phyloP scores from a whole-genome alignment of 2,329 filamentous ascomycete species.

The Fusarium xylarioides region DNA sequence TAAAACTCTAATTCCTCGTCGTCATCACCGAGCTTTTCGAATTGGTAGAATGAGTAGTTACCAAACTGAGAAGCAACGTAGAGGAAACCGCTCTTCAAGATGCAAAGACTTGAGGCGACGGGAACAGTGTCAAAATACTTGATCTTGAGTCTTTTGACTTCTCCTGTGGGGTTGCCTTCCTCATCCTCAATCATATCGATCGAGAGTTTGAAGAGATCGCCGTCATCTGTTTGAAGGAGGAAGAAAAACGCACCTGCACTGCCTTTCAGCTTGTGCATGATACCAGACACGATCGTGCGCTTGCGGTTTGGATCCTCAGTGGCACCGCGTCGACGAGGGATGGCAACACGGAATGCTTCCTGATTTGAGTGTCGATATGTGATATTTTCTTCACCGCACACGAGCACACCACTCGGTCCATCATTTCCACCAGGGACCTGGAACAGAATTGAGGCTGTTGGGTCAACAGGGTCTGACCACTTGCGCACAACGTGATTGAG shows the following conservation, averaged over 20 bases:
- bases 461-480: constrained; percentile 94
- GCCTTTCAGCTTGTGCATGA: constrained; percentile 95
- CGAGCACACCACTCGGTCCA: constrained; percentile 92
- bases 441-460: constrained; percentile 88
- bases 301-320: constrained; percentile 94
- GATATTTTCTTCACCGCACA: constrained; percentile 93
- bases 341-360: constrained; percentile 85
- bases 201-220: constrained; percentile 97
- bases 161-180: constrained; percentile 78
- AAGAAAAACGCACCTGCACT: constrained; percentile 93
- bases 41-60: constrained; percentile 95
- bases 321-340: constrained; percentile 85
- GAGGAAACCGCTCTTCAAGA: constrained; percentile 94
- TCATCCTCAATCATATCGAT: constrained; percentile 89
- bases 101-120: constrained; percentile 85
- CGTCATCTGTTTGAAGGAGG: constrained; percentile 93
- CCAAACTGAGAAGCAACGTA: constrained; percentile 93
- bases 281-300: constrained; percentile 84
- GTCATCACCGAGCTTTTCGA: constrained; percentile 96
- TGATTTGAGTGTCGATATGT: constrained; percentile 98
- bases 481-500: constrained; percentile 97
- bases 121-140: constrained; percentile 99
- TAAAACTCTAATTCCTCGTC: constrained; percentile 87
- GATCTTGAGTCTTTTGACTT: constrained; percentile 85
- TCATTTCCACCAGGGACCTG: constrained; percentile 94